Conservation (phyloP, 176 grass and related monocot species). For the Oryza officinalis region DNA sequence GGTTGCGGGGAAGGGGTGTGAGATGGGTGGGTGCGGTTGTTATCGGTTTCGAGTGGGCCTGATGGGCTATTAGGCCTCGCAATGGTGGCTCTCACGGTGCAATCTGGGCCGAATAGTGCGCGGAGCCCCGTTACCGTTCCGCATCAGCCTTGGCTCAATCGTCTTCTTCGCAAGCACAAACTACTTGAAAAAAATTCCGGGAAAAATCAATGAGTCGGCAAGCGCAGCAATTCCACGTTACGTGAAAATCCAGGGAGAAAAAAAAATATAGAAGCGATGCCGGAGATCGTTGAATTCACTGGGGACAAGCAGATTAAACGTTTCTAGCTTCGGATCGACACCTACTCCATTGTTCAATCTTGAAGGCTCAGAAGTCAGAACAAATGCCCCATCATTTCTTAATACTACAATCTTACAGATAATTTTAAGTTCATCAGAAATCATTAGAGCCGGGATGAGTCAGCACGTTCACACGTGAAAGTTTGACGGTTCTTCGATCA, state of each 20-base stretch:
- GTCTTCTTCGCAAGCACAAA: not conserved
- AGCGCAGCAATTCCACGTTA: not conserved
- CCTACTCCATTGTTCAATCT: not conserved
- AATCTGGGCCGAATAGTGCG: no score
- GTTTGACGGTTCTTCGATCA: not conserved
- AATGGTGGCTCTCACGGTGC: no score
- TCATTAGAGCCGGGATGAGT: not conserved
- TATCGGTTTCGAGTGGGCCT: not conserved
- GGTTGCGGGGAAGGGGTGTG: not conserved
- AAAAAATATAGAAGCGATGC: no score
- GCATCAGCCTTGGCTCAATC: not conserved
- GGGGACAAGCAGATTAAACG: not conserved
- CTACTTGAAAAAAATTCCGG: no score
- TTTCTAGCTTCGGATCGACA: not conserved
- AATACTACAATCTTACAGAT: not conserved
- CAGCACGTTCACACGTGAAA: conserved; percentile 25
- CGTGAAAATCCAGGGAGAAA: not conserved
- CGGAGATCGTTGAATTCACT: no score
- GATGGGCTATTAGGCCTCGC: not conserved
- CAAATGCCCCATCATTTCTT: not conserved
- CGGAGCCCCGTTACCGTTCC: no score
- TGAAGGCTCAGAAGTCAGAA: not conserved
- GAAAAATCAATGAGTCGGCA: not conserved
- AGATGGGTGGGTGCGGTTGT: not conserved
- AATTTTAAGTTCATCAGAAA: not conserved